These are phyloP conservation scores for Saprolegnia parasitica DNA, from an alignment of 352 stramenopile species.

Conservation along the genomic window DNA sequence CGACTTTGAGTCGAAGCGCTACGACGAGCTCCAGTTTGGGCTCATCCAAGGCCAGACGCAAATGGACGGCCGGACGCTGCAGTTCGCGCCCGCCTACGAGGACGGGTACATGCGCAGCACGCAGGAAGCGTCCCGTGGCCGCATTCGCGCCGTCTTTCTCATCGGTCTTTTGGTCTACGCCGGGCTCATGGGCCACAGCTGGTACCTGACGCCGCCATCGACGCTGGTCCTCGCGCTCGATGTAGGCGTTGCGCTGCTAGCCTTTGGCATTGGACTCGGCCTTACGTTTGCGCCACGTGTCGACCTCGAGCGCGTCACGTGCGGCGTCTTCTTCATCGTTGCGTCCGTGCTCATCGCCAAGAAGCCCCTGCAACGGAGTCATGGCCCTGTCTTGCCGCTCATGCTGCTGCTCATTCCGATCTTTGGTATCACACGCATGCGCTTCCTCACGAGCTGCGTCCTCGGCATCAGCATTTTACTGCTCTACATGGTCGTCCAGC, in stretches of 20 bases:
- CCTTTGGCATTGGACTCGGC: constrained; percentile 25
- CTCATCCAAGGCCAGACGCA: constrained; percentile 3
- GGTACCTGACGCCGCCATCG: not conserved
- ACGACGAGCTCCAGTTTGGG: not conserved
- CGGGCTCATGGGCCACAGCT: not conserved
- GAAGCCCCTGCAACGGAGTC: constrained; percentile 35
- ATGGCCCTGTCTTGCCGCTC: constrained; percentile 38
- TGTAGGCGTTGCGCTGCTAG: constrained; percentile 29
- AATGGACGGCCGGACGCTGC: not conserved
- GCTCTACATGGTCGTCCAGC: constrained; percentile 34
- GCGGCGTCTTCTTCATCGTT: constrained; percentile 35
- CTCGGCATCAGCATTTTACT: constrained; percentile 32
- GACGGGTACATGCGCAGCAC: not conserved
- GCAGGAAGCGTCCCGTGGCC: constrained; percentile 3
- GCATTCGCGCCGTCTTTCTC: constrained; percentile 16
- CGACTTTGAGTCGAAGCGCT: not conserved
- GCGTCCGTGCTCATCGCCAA: constrained; percentile 35
- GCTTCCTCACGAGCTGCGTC: constrained; percentile 36
- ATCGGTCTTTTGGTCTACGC: not conserved
- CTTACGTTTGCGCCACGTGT: constrained; percentile 34
- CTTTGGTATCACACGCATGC: constrained; percentile 44
- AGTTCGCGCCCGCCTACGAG: constrained; percentile 8
- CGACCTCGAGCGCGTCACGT: constrained; percentile 33
- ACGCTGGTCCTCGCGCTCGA: constrained; percentile 33
- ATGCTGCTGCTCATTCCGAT: constrained; percentile 43